Conservation (phyloP, 202 grass and related monocot species). For the Elaeis oleifera region DNA sequence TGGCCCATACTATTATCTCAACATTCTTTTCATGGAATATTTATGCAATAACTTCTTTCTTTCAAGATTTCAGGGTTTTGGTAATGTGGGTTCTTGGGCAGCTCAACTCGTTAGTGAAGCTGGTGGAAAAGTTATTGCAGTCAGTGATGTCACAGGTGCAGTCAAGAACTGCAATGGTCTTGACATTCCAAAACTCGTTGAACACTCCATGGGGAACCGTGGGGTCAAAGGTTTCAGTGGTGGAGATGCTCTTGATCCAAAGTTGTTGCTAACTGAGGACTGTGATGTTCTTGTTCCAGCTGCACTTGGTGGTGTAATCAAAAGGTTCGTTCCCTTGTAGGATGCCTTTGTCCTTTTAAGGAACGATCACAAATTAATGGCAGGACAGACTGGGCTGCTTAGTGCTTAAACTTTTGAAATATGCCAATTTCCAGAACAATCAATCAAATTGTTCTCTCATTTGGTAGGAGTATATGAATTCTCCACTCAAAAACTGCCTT, state of each 20-base stretch:
- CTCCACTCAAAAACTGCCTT: too few species aligned
- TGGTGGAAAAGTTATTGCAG: conserved; percentile 76
- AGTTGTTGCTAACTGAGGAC: conserved; percentile 66
- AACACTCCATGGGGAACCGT: conserved; percentile 44
- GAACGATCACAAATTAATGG: too few species aligned
- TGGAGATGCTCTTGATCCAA: conserved; percentile 56
- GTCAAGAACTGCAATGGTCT: conserved; percentile 69
- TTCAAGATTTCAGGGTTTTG: conserved; percentile 69
- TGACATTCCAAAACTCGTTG: conserved; percentile 55
- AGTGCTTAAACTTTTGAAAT: too few species aligned
- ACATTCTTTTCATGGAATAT: background rate
- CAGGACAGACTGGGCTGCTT: too few species aligned
- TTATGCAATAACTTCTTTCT: conserved; percentile 12
- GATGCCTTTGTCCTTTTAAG: background rate
- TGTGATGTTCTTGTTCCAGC: conserved; percentile 86
- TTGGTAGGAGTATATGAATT: too few species aligned
- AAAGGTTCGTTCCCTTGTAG: conserved; percentile 42
- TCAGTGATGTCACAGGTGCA: conserved; percentile 89
- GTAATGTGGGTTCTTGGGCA: conserved; percentile 95
- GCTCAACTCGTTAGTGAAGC: conserved; percentile 75
- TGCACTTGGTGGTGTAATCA: conserved; percentile 86
- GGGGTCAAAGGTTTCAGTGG: conserved; percentile 79
- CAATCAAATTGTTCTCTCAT: too few species aligned
- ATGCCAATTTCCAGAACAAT: too few species aligned
- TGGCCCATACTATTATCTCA: too few species aligned